Evolutionary conservation across 345 rosid genomes (phyloP).

Genomic region (Eucalyptus regnans): DNA sequence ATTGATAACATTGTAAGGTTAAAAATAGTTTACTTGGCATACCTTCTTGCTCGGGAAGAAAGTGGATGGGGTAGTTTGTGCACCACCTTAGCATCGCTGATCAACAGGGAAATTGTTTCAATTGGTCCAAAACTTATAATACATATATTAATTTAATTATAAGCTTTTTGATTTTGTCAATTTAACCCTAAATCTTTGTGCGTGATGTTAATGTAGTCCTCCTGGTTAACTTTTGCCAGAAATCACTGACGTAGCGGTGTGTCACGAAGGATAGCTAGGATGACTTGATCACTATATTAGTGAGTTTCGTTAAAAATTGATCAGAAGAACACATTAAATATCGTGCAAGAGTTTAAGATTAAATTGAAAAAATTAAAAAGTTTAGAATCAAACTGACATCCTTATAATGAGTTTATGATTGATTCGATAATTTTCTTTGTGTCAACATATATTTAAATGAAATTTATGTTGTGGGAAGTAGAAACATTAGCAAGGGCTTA

Average conservation of each 20-base stretch:
- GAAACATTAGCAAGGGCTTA: not conserved
- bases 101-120: not conserved
- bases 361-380: not conserved
- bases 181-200: not conserved
- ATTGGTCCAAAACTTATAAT: not conserved
- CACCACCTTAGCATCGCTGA: not conserved
- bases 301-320: no score
- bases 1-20: not conserved
- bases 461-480: not conserved
- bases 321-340: not conserved
- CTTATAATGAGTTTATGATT: accelerated
- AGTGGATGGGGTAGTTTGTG: not conserved
- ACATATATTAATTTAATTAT: not conserved
- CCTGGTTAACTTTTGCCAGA: accelerated
- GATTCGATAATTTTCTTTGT: not conserved
- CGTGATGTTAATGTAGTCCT: no score
- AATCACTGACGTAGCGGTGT: not conserved
- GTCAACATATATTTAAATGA: not conserved
- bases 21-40: not conserved
- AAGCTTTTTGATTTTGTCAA: not conserved
- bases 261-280: no score
- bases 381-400: not conserved
- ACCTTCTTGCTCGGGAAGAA: not conserved
- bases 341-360: not conserved
- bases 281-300: no score